phyloP scores from a whole-genome alignment of 176 grass and related monocot genomes.

The Typha latifolia region DNA sequence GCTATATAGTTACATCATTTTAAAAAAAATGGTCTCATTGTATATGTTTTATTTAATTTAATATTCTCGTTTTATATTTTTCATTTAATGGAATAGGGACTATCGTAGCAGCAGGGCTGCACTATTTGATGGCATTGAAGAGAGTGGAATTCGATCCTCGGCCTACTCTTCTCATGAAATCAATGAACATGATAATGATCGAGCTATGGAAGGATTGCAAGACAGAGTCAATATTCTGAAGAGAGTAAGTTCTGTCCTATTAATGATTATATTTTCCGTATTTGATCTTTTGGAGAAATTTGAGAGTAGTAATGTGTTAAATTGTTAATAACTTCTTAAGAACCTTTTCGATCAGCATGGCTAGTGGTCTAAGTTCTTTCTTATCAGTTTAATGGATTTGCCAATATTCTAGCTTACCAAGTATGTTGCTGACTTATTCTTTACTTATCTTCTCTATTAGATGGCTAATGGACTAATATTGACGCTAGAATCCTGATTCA shows the following conservation, averaged over 20 bases:
- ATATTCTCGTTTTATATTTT: slow-evolving; percentile 8
- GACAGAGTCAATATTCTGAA: slow-evolving; percentile 96
- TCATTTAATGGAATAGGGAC: slow-evolving; percentile 13
- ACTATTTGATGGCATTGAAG: slow-evolving; percentile 90
- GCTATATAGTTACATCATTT: neutral
- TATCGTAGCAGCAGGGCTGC: slow-evolving; percentile 53
- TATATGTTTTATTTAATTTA: slow-evolving; percentile 1
- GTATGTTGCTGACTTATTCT: neutral
- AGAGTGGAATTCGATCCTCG: slow-evolving; percentile 61
- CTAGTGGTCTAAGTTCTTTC: neutral
- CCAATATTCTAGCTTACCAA: neutral
- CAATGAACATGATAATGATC: slow-evolving; percentile 74
- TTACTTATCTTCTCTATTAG: neutral
- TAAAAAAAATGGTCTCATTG: no score
- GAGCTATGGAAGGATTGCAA: slow-evolving; percentile 76
- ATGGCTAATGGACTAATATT: no score
- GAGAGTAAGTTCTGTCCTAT: slow-evolving; percentile 41
- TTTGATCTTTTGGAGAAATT: neutral
- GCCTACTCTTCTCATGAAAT: slow-evolving; percentile 81
- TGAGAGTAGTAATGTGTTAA: neutral
- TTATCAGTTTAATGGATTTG: neutral
- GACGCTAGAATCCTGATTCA: no score
- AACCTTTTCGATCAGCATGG: neutral
- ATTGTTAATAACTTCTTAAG: no score
- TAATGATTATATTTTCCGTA: neutral